Percentiles rank a stretch among this genome's conserved stretches.
phyloP scores from a whole-genome alignment of 2,329 filamentous ascomycete species.

The Cryphonectria radicalis region DNA sequence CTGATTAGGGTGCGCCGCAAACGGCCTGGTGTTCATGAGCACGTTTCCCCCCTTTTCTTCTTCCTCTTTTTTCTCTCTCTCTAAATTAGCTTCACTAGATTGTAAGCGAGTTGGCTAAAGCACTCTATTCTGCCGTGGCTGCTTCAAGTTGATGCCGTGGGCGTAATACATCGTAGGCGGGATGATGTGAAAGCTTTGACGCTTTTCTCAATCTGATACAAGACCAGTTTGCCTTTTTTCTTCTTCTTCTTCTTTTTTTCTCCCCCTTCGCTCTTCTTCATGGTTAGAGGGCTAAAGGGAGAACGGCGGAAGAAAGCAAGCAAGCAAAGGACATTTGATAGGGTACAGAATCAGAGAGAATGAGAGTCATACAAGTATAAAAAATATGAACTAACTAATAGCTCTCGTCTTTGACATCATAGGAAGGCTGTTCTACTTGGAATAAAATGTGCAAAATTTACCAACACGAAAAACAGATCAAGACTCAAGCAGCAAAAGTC shows the following conservation, averaged over 20 bases:
- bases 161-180: neutral
- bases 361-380: neutral
- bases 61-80: neutral
- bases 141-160: neutral
- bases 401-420: neutral
- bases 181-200: neutral
- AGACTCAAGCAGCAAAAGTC: neutral
- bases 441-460: neutral
- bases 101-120: neutral
- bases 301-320: neutral
- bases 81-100: neutral
- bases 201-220: neutral
- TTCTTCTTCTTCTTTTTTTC: neutral
- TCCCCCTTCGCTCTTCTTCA: neutral
- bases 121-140: neutral
- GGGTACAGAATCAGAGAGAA: neutral
- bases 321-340: neutral
- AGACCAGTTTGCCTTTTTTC: neutral
- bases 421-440: too few relatives aligned
- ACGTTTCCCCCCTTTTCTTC: neutral
- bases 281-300: neutral
- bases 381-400: neutral
- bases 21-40: neutral
- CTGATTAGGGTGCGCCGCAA: neutral
- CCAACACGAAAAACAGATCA: too few relatives aligned